Evolutionary conservation across 2,329 filamentous ascomycete genomes (phyloP), one percentile per base, ranked within the genome.

Genomic region (Nemania serpens): DNA sequence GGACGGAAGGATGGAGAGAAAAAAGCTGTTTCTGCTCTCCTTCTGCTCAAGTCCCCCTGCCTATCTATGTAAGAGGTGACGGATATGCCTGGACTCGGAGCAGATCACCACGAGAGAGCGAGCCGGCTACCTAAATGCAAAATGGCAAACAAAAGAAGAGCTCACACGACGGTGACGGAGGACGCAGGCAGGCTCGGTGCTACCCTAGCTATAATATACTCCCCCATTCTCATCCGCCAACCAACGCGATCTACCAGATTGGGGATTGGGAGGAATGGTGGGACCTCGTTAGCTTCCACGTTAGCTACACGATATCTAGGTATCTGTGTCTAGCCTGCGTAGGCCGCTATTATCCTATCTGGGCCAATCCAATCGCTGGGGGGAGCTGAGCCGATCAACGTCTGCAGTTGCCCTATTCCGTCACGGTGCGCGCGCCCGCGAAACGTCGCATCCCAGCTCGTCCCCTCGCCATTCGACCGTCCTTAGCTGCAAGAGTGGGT

Each of bases 51-150:
- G 42, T 52, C 29, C 37, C 47, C 36, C 41, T 47, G 36, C 3
- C 11, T 12, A n/a, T 39, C 36, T 13, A 39, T 39, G n/a, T n/a
- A n/a, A n/a, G n/a, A n/a, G n/a, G n/a, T n/a, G n/a, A n/a, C n/a
- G n/a, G n/a, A n/a, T n/a, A n/a, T n/a, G n/a, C n/a, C n/a, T n/a
- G 60, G 64, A 59, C 41, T 56, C 59, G 59, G 39, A 51, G 59
- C 59, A 42, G 37, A 42, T 53, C 47, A 52, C 36, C 57, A 52
- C 58, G 52, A 52, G 42, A 45, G 20, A 7, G 43, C 6, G 22
- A 13, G 45, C 45, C 29, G 22, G 13, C 12, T 11, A 22, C 17
- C 22, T 29, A 33, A 55, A 51, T 20, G 20, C 17, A 55, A 20
- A 45, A 36, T 42, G 48, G 48, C 33, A 39, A 25, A 6, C 4